These are phyloP conservation scores for Russula emetica DNA, from an alignment of 768 basidiomycete species.

Conservation along the genomic window DNA sequence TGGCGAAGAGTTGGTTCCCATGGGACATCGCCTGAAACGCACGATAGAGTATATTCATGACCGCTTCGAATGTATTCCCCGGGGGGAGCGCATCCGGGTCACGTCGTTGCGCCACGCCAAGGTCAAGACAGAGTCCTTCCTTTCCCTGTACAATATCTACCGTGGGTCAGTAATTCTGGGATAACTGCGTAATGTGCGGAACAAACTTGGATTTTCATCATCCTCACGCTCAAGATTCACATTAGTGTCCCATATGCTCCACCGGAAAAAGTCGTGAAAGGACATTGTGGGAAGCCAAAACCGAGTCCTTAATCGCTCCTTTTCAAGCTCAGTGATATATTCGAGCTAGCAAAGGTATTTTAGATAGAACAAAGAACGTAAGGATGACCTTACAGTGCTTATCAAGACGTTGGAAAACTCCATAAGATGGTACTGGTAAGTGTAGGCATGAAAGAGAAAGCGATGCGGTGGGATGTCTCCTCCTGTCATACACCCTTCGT, in stretches of 20 bases:
- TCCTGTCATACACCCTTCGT: slow-evolving; percentile 29
- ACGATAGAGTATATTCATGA: slow-evolving; percentile 46
- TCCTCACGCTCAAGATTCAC: slow-evolving; percentile 46
- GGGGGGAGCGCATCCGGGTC: slow-evolving; percentile 78
- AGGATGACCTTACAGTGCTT: slow-evolving; percentile 36
- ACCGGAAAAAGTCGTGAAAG: slow-evolving; percentile 37
- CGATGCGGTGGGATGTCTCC: slow-evolving; percentile 57
- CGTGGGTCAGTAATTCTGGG: background rate
- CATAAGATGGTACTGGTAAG: slow-evolving; percentile 58
- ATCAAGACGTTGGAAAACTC: slow-evolving; percentile 36
- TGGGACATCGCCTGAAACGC: slow-evolving; percentile 40
- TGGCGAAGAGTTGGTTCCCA: slow-evolving; percentile 62
- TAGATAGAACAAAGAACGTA: background rate
- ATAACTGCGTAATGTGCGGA: background rate
- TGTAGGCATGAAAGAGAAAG: slow-evolving; percentile 68
- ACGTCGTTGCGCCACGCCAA: slow-evolving; percentile 52
- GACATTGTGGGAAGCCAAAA: slow-evolving; percentile 56
- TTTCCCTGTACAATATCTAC: slow-evolving; percentile 57
- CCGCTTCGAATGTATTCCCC: slow-evolving; percentile 49
- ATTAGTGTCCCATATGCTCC: slow-evolving; percentile 45
- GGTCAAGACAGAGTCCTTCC: slow-evolving; percentile 42
- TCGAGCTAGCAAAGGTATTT: slow-evolving; percentile 46
- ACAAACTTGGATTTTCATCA: slow-evolving; percentile 63
- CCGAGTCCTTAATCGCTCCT: slow-evolving; percentile 37
- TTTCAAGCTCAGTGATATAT: slow-evolving; percentile 54